A percentile compares a stretch with the other conserved stretches of the same genome.
Conservation (phyloP, 1,139 yeast genomes). For the Eremothecium gossypii region DNA sequence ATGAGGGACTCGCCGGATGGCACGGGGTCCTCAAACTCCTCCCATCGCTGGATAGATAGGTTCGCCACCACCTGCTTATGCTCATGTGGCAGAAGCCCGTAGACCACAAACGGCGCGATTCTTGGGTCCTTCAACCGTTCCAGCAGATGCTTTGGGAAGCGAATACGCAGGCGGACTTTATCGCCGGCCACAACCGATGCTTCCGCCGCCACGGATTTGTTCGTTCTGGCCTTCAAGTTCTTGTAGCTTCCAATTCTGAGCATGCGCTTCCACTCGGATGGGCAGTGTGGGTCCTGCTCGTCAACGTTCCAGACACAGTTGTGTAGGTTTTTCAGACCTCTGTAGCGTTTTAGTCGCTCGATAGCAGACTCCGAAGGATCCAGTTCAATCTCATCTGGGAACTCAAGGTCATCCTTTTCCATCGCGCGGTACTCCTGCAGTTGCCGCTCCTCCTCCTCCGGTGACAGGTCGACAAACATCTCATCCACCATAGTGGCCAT, state of each 20-base stretch:
- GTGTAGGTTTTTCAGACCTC: conserved; percentile 79
- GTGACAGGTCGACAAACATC: conserved; percentile 61
- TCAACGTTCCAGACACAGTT: conserved; percentile 83
- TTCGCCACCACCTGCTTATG: conserved; percentile 78
- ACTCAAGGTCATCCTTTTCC: conserved; percentile 79
- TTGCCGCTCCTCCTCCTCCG: conserved; percentile 80
- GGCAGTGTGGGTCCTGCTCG: conserved; percentile 68
- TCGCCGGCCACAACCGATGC: conserved; percentile 63
- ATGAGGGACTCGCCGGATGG: conserved; percentile 70
- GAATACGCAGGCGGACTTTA: conserved; percentile 48
- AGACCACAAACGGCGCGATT: conserved; percentile 48
- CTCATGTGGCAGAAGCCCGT: conserved; percentile 75
- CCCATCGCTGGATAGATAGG: conserved; percentile 78
- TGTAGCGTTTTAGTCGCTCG: conserved; percentile 63
- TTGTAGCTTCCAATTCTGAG: conserved; percentile 69
- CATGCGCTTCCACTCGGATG: conserved; percentile 68
- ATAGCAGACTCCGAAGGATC: conserved; percentile 67
- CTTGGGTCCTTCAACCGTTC: conserved; percentile 35
- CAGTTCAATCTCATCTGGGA: conserved; percentile 91
- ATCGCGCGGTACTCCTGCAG: conserved; percentile 55
- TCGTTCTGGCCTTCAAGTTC: conserved; percentile 62
- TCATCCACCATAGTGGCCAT: conserved; percentile 36
- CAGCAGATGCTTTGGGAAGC: conserved; percentile 48
- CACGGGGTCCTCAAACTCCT: conserved; percentile 75
- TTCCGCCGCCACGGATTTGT: conserved; percentile 49